A percentile compares a stretch with the other conserved stretches of the same genome.
phyloP scores from a whole-genome alignment of 1,284 basidiomycete species.

The Ustilago curta region DNA sequence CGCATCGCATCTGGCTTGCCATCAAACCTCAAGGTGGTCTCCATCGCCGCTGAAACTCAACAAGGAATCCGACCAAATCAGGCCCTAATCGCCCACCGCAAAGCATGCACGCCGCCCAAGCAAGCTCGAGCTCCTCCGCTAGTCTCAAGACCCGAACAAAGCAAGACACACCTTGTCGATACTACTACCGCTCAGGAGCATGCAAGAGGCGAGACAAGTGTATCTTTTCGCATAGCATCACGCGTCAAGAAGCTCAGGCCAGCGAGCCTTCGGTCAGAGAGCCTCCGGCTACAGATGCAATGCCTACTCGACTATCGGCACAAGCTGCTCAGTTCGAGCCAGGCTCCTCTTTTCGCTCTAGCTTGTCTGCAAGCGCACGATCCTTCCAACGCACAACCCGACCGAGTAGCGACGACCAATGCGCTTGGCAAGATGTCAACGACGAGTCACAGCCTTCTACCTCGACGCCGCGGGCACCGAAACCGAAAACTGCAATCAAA shows the following conservation, averaged over 20 bases:
- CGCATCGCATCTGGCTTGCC: neutral
- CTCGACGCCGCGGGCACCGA: neutral
- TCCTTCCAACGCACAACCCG: constrained; percentile 11
- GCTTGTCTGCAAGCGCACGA: constrained; percentile 20
- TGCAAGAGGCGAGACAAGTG: constrained; percentile 41
- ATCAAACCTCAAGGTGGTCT: neutral
- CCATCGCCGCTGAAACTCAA: neutral
- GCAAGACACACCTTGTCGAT: constrained; percentile 25
- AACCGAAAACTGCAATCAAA: neutral
- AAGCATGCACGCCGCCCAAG: constrained; percentile 15
- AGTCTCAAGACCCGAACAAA: neutral
- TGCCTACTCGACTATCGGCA: constrained; percentile 7
- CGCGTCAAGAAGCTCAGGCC: neutral
- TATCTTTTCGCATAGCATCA: constrained; percentile 29
- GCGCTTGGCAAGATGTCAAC: constrained; percentile 11
- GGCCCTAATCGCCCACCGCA: neutral
- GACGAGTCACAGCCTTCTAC: neutral
- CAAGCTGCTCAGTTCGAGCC: constrained; percentile 19
- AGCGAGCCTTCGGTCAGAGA: neutral
- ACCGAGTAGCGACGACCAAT: constrained; percentile 4
- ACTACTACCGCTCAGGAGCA: constrained; percentile 37
- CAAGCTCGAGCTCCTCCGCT: constrained; percentile 7
- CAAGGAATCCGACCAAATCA: no score
- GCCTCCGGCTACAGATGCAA: neutral
- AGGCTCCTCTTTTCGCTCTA: neutral